Base-by-base conservation (phyloP, 306 rosid genomes). In the Quercus wislizeni region DNA sequence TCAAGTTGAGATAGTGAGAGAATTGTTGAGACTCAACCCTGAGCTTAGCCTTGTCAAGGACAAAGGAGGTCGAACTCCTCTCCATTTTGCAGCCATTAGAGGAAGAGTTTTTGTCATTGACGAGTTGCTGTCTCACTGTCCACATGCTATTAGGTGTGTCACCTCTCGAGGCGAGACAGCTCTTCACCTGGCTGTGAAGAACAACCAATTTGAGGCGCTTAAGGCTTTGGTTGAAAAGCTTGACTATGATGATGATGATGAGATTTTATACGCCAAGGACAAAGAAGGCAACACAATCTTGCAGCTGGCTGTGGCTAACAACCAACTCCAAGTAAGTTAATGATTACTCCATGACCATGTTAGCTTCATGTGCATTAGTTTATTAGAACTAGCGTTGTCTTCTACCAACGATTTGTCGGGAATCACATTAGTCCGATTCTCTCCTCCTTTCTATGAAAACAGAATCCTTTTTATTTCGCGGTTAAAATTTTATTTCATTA, bases 171-270 rank as follows among this genome's bases (percentile, higher is more conserved):
- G 79, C 18, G 79, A 76, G 63, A 76, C 79, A 46, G 73, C 49
- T 76, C 52, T 76, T 63, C 73, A 64, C 52, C 73, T 76, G 27
- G 79, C 79, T 49, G 79, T 76, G 52, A 76, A 76, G 73, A 76
- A 76, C 67, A 4, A 63, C 30, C 73, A 76, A 59, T 64, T 76
- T 63, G 79, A 63, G 67, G 73, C 79, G 10, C n/a, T 46, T 25
- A 75, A 30, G 33, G 6, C 46, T 62, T 75, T 75, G 72, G 49
- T 75, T 2, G 4, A 49, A 55, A 43, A 75, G 61, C 20, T 61
- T 25, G 58, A 28, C 4, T 12, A 49, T 5, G 43, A 46, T 69
- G 41, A 41, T 69, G 55, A 69, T 75, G 55, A 7, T 9, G 59
- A 75, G 49, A 46, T 75, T 61, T 38, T 75, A 55, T 18, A 58